These are phyloP conservation scores for Candida tropicalis DNA, from an alignment of 1,139 yeast genomes.

Conservation along the genomic window DNA sequence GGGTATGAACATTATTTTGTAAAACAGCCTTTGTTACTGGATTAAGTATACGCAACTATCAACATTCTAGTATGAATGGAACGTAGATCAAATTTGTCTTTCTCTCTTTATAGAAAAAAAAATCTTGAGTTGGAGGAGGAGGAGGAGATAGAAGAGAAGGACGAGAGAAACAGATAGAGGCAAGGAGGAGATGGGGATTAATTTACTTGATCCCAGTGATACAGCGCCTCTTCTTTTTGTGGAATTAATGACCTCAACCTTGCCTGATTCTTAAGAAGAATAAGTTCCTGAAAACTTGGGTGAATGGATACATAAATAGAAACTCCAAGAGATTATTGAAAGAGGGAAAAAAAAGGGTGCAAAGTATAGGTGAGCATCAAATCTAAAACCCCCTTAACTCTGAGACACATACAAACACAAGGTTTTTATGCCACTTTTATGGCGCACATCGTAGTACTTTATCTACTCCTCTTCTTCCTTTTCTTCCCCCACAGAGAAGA, in stretches of 20 bases:
- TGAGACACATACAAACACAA: slow-evolving; percentile 2
- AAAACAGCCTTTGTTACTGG: slow-evolving; percentile 3
- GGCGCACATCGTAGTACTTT: too few relatives aligned
- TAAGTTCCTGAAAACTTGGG: background rate
- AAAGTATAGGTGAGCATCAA: slow-evolving; percentile 1
- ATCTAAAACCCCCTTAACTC: slow-evolving; percentile 6
- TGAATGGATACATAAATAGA: background rate
- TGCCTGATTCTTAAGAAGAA: background rate
- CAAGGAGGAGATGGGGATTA: too few relatives aligned
- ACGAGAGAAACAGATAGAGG: background rate
- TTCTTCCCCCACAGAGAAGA: too few relatives aligned
- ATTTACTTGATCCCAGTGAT: too few relatives aligned
- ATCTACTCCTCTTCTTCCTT: too few relatives aligned
- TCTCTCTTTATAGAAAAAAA: background rate
- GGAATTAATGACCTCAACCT: background rate
- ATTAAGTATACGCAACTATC: slow-evolving; percentile 1
- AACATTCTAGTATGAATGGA: slow-evolving; percentile 4
- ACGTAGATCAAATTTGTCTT: slow-evolving; percentile 1
- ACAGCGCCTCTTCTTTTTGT: background rate
- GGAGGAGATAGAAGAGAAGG: background rate
- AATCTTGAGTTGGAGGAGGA: background rate
- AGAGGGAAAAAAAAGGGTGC: background rate
- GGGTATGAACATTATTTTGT: background rate
- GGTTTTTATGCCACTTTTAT: too few relatives aligned
- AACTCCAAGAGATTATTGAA: background rate